phyloP scores from a whole-genome alignment of 257 asterid genomes.

The Voacanga thouarsii region DNA sequence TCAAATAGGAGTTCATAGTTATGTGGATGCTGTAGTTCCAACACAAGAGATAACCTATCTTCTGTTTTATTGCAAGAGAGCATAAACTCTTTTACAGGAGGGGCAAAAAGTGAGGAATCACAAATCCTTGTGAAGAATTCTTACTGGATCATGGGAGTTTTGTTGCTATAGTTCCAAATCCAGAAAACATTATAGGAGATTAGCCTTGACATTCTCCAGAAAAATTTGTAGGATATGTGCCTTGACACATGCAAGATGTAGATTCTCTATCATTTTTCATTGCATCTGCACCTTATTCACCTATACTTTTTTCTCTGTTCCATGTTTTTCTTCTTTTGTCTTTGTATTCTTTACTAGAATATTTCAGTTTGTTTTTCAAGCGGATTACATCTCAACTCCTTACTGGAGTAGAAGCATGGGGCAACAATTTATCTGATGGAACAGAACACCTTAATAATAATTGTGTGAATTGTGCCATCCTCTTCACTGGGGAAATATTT shows the following conservation, averaged over 20 bases:
- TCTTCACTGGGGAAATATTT: conserved; percentile 69
- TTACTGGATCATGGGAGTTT: background rate
- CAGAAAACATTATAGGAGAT: background rate
- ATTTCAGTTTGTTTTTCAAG: conserved; percentile 67
- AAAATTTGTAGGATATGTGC: too few relatives aligned
- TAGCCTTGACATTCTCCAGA: background rate
- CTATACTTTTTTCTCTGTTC: background rate
- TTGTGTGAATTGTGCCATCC: conserved; percentile 35
- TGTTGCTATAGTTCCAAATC: conserved; percentile 13
- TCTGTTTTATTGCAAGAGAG: background rate
- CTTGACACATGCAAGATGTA: background rate
- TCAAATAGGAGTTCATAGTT: background rate
- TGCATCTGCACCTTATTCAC: conserved; percentile 3
- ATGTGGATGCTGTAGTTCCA: background rate
- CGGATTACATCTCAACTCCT: conserved; percentile 67
- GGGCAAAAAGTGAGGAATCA: background rate
- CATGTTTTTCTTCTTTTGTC: conserved; percentile 13
- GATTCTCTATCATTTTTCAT: background rate
- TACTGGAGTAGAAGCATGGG: conserved; percentile 65
- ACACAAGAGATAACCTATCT: background rate
- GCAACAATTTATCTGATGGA: conserved; percentile 35
- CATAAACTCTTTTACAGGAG: background rate
- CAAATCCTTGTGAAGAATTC: background rate
- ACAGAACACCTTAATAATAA: conserved; percentile 27
- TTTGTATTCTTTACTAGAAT: conserved; percentile 39